Conservation (phyloP, 2,329 filamentous ascomycete genomes). For the Lecanosticta acicola region DNA sequence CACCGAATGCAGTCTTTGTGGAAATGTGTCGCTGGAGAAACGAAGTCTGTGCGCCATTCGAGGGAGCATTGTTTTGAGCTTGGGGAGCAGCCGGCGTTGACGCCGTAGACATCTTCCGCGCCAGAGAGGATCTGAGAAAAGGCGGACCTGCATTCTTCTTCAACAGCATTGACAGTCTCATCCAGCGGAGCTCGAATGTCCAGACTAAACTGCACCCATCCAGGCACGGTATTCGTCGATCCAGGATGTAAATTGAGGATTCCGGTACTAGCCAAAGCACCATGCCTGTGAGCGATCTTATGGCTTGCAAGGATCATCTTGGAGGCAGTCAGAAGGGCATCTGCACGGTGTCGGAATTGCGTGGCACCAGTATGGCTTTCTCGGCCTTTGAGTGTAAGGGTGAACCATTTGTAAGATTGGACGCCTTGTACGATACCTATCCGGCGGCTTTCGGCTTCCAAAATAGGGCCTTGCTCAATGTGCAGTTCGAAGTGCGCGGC, state of each 20-base stretch:
- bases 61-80: conserved; percentile 42
- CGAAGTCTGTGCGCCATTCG: conserved; percentile 57
- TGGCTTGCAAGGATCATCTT: conserved; percentile 64
- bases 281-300: conserved; percentile 54
- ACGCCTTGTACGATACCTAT: conserved; percentile 68
- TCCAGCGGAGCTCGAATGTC: conserved; percentile 60
- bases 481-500: conserved; percentile 78
- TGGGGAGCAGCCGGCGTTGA: conserved; percentile 42
- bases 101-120: conserved; percentile 44
- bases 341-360: conserved; percentile 58
- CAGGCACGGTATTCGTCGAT: conserved; percentile 68
- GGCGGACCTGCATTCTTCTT: conserved; percentile 50
- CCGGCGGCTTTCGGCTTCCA: conserved; percentile 58
- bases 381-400: conserved; percentile 58
- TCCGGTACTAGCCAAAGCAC: conserved; percentile 63
- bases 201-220: conserved; percentile 60
- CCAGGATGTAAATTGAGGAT: conserved; percentile 62
- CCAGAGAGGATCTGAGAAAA: conserved; percentile 57
- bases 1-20: conserved; percentile 61
- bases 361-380: conserved; percentile 74
- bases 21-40: conserved; percentile 59
- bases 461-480: conserved; percentile 75
- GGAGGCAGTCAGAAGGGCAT: conserved; percentile 62
- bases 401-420: conserved; percentile 71
- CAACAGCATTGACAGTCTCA: conserved; percentile 52